Evolutionary conservation across 495 filamentous ascomycete genomes (phyloP).

Genomic region (Tuber umbilicatum): DNA sequence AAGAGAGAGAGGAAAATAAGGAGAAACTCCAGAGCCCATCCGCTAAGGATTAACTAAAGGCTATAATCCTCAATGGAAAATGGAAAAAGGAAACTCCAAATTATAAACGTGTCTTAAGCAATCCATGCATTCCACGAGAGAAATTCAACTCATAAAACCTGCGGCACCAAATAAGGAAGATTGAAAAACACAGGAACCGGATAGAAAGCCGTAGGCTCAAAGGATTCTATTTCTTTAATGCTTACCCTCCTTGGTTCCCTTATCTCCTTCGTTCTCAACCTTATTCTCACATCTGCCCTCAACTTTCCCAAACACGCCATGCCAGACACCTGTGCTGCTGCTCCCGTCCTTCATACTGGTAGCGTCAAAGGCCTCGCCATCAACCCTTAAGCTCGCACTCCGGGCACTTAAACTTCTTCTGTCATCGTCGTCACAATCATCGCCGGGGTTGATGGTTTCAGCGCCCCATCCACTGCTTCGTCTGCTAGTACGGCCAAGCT

Average conservation of each 20-base stretch:
- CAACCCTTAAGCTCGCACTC: constrained; percentile 17
- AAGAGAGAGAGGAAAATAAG: background rate
- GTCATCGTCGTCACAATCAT: constrained; percentile 19
- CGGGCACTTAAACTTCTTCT: constrained; percentile 26
- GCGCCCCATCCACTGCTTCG: constrained; percentile 21
- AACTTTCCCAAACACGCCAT: constrained; percentile 33
- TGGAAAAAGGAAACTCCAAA: background rate
- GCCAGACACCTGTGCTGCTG: constrained; percentile 35
- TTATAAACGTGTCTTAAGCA: background rate
- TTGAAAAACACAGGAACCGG: background rate
- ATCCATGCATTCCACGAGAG: background rate
- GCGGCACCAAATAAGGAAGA: background rate
- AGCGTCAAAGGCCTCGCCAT: constrained; percentile 17
- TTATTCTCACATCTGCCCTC: constrained; percentile 5
- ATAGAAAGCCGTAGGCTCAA: background rate
- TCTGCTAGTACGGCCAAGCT: constrained; percentile 16
- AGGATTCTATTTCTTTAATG: background rate
- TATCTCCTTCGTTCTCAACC: constrained; percentile 5
- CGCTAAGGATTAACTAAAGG: background rate
- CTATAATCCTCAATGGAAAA: background rate
- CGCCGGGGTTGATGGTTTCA: constrained; percentile 8
- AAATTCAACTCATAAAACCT: background rate
- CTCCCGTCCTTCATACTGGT: constrained; percentile 38
- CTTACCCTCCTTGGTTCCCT: constrained; percentile 3
- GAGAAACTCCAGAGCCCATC: background rate